A percentile compares a stretch with the other conserved stretches of the same genome.
phyloP scores from a whole-genome alignment of 176 grass and related monocot genomes.

The Coix lacrymajobi region DNA sequence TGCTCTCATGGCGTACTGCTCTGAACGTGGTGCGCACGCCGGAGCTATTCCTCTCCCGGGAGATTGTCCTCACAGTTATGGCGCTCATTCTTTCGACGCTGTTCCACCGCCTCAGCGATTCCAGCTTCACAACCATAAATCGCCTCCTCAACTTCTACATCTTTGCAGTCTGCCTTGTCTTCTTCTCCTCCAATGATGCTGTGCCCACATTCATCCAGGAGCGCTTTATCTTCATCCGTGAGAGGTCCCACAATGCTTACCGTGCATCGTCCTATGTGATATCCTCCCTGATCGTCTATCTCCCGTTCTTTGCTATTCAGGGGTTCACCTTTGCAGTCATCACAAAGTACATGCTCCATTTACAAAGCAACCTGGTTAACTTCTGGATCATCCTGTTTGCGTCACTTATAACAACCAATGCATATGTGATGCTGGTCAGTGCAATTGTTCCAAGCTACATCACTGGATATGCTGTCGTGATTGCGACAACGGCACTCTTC shows the following conservation, averaged over 20 bases:
- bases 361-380: slow-evolving; percentile 48
- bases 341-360: slow-evolving; percentile 59
- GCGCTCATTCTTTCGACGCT: slow-evolving; percentile 60
- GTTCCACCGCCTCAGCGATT: slow-evolving; percentile 45
- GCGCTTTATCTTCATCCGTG: slow-evolving; percentile 85
- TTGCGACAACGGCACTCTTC: slow-evolving; percentile 66
- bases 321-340: slow-evolving; percentile 68
- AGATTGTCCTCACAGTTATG: slow-evolving; percentile 62
- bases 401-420: slow-evolving; percentile 74
- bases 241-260: slow-evolving; percentile 84
- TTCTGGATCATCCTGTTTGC: slow-evolving; percentile 66
- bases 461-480: slow-evolving; percentile 66
- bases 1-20: slow-evolving; percentile 58
- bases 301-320: slow-evolving; percentile 61
- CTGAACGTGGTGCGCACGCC: slow-evolving; percentile 67
- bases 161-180: slow-evolving; percentile 64
- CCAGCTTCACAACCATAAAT: slow-evolving; percentile 39
- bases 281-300: slow-evolving; percentile 64
- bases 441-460: slow-evolving; percentile 74
- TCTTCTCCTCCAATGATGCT: slow-evolving; percentile 81
- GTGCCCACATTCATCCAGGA: slow-evolving; percentile 83
- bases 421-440: slow-evolving; percentile 73
- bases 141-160: slow-evolving; percentile 80
- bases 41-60: slow-evolving; percentile 56
- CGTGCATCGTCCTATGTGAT: slow-evolving; percentile 78